Evolutionary conservation across 257 asterid species (phyloP).

Genomic region (Craterostigma plantagineum): DNA sequence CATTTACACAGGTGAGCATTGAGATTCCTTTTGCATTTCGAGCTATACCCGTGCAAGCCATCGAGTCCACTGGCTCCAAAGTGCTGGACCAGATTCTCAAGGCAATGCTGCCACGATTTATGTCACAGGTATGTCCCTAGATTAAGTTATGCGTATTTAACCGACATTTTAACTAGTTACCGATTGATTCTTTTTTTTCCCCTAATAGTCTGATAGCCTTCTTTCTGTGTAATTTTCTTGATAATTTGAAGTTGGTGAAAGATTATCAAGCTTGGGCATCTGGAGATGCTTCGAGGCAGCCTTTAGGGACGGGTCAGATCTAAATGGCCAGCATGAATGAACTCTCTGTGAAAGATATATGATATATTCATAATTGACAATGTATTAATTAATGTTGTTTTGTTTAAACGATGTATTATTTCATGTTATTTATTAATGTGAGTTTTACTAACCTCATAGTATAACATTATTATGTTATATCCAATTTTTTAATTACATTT

Average conservation of each 20-base stretch:
- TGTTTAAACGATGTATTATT: no score
- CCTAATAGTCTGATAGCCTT: background rate
- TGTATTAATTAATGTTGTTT: no score
- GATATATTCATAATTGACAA: no score
- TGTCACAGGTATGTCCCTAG: constrained; percentile 52
- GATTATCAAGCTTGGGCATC: constrained; percentile 95
- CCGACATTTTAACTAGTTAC: background rate
- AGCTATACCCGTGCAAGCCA: constrained; percentile 53
- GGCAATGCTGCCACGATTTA: constrained; percentile 90
- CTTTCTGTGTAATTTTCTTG: background rate
- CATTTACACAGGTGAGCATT: constrained; percentile 53
- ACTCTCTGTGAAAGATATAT: no score
- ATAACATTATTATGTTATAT: no score
- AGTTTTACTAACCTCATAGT: no score
- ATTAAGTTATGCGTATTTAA: background rate
- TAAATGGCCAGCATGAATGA: constrained; percentile 12
- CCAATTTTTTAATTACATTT: no score
- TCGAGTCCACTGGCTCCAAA: constrained; percentile 85
- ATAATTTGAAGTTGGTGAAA: constrained; percentile 49
- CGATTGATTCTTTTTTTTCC: background rate
- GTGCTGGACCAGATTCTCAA: constrained; percentile 63
- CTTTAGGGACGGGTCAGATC: constrained; percentile 85
- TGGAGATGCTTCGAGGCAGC: constrained; percentile 85
- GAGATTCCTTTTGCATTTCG: constrained; percentile 87
- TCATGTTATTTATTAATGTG: no score